Evolutionary conservation across 225 moss, liverwort and hornwort species (phyloP), one percentile per base, ranked within the genome.

Genomic region (Pseudisothecium myosuroides): DNA sequence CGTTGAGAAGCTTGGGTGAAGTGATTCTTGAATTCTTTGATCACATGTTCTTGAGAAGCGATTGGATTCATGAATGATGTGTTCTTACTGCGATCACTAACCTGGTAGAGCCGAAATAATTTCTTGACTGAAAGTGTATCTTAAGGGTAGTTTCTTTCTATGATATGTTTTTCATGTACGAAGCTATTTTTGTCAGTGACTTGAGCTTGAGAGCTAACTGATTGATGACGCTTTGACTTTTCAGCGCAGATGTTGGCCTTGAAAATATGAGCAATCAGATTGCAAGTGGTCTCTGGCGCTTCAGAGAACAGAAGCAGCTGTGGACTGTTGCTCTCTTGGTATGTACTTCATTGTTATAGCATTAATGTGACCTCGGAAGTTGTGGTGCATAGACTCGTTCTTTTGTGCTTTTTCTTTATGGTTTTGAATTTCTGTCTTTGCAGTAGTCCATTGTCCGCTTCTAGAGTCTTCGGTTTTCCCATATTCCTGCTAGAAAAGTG

Each of bases 291-390:
- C 94, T 99, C 80, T 96, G 97, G 96, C 91, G 89, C 67, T 65
- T 96, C 85, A 95, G 91, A 91, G 88, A 94, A 87, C 94, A 94
- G 54, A 97, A 95, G 91, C 93, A 93, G 86, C 93, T 94, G 69
- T 97, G 96, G 98, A 94, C 88, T 85, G 89, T 95, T 88, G 97
- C 96, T 67, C 92, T 99, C 37, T 88, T 86, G 94, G 97, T 98
- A 93, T 76, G 92, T 76, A 64, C 63, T 71, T 59, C 78, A 66
- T 91, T 65, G 52, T 80, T 65, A 17, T 64, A 45, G 75, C 80
- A 59, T 76, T 39, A 10, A 39, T 37, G 58, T 87, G 50, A 10
- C 58, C 27, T 22, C 64, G 37, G 65, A 56, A 58, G 65, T 37
- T 75, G 41, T 78, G 83, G 41, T 86, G 56, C 64, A n/a, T 83